Evolutionary conservation across 805 yeast genomes (phyloP), one percentile per base, ranked within the genome.

Genomic region (Clavispora phyllophila): DNA sequence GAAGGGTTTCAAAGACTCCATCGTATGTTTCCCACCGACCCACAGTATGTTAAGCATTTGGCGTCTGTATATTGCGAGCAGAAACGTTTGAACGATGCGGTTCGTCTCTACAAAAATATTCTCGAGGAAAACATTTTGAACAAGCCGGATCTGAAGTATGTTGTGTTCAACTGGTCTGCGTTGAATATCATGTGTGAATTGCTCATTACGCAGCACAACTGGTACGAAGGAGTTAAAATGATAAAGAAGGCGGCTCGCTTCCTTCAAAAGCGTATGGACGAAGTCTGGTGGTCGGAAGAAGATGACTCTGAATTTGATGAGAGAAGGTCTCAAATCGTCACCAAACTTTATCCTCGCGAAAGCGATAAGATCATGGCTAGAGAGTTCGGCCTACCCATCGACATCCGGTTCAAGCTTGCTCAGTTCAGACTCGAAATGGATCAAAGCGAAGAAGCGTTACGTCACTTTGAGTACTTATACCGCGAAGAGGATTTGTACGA

Each of bases 381-480:
- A 34, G 47, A 44, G 13, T 78, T 63, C 50, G 61, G 72, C 8
- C 62, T 93, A 17, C 98, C 98, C 1, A 80, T 90, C 37, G 98
- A 91, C 65, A 86, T 93, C 20, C 65, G 98, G 42, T 82, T 81
- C 24, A 87, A 93, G 60, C 59, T 93, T 19, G 95, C 96, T 0
- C 61, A 81, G 9, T 71, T 87, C 38, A 73, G 99, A 45, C 64
- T 93, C 25, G 79, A 81, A 42, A 63, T 79, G 28, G 81, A 79
- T 40, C 72, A 82, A 35, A 67, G 72, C 22, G 75, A 74, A 1
- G 96, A 90, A 51, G 96, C 96, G 0, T 56, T 82, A 44, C 63
- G 61, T 8, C 97, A 91, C 58, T 84, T 86, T 52, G 67, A 66
- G 29, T 75, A 75, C 46, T 64, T 90, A 10, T 61, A 79, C 35